Evolutionary conservation across 1,139 yeast species (phyloP).

Genomic region (Sugiyamaella paludigena): DNA sequence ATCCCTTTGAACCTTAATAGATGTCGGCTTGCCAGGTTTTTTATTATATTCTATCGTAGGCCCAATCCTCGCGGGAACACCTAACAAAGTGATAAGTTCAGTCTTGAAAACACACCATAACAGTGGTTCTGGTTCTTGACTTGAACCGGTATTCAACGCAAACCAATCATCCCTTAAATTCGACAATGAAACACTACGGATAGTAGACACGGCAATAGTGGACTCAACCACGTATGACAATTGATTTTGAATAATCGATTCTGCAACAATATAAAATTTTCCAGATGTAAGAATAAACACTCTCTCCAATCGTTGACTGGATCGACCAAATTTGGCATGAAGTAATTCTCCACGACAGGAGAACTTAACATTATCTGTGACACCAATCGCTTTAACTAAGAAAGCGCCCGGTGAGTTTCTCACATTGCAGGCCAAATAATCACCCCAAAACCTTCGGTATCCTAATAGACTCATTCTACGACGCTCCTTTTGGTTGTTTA

Average conservation of each 20-base stretch:
- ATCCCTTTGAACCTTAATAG: constrained; percentile 65
- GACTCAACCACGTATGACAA: constrained; percentile 66
- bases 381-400: constrained; percentile 56
- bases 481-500: constrained; percentile 82
- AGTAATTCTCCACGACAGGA: constrained; percentile 80
- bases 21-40: constrained; percentile 76
- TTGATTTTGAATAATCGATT: constrained; percentile 68
- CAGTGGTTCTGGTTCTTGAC: constrained; percentile 71
- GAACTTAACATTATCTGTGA: constrained; percentile 68
- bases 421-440: constrained; percentile 83
- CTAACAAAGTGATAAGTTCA: constrained; percentile 75
- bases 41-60: constrained; percentile 79
- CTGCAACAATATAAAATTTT: constrained; percentile 67
- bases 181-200: constrained; percentile 67
- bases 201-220: constrained; percentile 56
- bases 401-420: constrained; percentile 64
- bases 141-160: constrained; percentile 56
- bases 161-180: constrained; percentile 90
- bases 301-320: constrained; percentile 75
- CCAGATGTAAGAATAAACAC: constrained; percentile 65
- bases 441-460: constrained; percentile 90
- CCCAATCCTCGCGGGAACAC: constrained; percentile 63
- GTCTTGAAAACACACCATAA: constrained; percentile 84
- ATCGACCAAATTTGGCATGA: constrained; percentile 86
- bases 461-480: constrained; percentile 86